Evolutionary conservation across 139 green algal species (phyloP).

Genomic region (Chlamydomonas eustigma): DNA sequence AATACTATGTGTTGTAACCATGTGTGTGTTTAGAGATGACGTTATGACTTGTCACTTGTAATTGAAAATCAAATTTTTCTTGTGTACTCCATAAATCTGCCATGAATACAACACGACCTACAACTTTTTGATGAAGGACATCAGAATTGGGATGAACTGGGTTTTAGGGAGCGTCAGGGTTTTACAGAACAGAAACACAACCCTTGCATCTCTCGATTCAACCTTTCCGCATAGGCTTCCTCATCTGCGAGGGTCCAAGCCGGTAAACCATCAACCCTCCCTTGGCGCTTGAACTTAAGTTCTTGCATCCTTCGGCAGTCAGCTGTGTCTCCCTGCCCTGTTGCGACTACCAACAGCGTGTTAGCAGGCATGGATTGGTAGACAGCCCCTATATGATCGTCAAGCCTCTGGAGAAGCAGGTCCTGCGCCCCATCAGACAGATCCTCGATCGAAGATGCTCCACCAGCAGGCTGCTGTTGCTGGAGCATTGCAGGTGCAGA

Average conservation of each 20-base stretch:
- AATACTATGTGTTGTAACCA: background rate
- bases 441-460: too few species aligned
- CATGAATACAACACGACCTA: background rate
- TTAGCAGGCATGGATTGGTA: conserved; percentile 40
- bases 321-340: conserved; percentile 10
- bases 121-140: too few species aligned
- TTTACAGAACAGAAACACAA: conserved; percentile 53
- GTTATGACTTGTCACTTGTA: too few species aligned
- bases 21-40: background rate
- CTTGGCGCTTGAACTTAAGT: conserved; percentile 47
- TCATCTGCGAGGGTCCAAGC: conserved; percentile 47
- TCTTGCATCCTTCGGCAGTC: conserved; percentile 37
- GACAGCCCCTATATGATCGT: conserved; percentile 39
- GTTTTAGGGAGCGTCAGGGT: too few species aligned
- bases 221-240: conserved; percentile 14
- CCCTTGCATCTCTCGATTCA: conserved; percentile 22
- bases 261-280: conserved; percentile 32
- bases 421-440: conserved; percentile 23
- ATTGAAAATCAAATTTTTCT: too few species aligned
- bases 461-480: too few species aligned
- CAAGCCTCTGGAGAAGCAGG: conserved; percentile 31
- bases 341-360: conserved; percentile 39
- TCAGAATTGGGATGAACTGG: too few species aligned
- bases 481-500: too few species aligned
- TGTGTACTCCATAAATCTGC: background rate